Percentiles rank a stretch among this genome's conserved stretches.
These are phyloP conservation scores for Cyclotella kingstonii DNA, from an alignment of 108 stramenopile species.

Conservation along the genomic window DNA sequence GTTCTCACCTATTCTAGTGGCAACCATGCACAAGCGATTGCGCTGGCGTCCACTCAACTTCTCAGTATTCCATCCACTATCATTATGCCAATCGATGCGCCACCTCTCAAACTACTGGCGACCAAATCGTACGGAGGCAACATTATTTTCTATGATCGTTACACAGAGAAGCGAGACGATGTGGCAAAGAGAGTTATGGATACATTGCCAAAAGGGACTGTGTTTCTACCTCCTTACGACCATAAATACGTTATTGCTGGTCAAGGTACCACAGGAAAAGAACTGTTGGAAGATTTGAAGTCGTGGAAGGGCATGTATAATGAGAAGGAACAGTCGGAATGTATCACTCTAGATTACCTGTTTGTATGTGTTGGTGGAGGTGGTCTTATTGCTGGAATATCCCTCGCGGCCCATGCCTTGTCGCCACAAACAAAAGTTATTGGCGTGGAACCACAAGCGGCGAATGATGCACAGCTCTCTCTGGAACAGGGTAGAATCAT, in stretches of 20 bases:
- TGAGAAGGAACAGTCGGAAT: not conserved
- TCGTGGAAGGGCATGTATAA: conserved; percentile 9
- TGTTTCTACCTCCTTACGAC: conserved; percentile 44
- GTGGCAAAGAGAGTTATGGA: conserved; percentile 23
- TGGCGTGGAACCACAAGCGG: conserved; percentile 54
- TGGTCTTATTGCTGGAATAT: conserved; percentile 54
- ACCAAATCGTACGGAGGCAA: conserved; percentile 37
- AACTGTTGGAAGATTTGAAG: conserved; percentile 37
- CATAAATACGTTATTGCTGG: conserved; percentile 47
- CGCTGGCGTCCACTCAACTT: conserved; percentile 23
- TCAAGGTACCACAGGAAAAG: conserved; percentile 39
- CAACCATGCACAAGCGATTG: conserved; percentile 49
- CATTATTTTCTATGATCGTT: conserved; percentile 43
- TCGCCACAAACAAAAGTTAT: conserved; percentile 54
- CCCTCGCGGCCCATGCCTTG: conserved; percentile 36
- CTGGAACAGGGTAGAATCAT: conserved; percentile 32
- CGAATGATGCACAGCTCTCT: conserved; percentile 55
- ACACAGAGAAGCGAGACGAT: conserved; percentile 37
- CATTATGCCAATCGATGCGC: conserved; percentile 49
- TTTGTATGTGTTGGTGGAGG: conserved; percentile 68
- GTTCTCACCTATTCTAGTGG: conserved; percentile 47
- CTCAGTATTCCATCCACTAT: conserved; percentile 37
- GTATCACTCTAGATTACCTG: conserved; percentile 46
- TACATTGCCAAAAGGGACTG: conserved; percentile 24
- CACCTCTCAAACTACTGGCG: conserved; percentile 34